Conservation (phyloP, 106 monocot species). For the Agapanthus africanus region DNA sequence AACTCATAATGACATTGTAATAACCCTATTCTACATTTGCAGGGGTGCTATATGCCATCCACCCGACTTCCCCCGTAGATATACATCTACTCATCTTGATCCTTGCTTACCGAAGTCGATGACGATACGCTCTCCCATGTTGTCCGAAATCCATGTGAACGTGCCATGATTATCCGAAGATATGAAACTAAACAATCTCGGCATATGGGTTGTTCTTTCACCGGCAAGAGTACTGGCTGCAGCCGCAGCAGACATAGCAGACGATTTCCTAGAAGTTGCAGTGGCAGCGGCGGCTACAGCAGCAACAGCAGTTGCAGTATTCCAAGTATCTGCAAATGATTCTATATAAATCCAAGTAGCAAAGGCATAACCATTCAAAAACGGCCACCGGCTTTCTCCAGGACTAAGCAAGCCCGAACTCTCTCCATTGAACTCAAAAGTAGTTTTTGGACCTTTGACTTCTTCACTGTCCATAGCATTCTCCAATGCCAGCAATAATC, state of each 20-base stretch:
- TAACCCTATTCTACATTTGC: too few species aligned
- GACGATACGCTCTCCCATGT: too few species aligned
- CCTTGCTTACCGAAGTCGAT: too few species aligned
- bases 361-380: slow-evolving; percentile 84
- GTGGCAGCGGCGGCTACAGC: slow-evolving; percentile 52
- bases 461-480: slow-evolving; percentile 70
- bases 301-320: slow-evolving; percentile 84
- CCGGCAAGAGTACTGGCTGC: slow-evolving; percentile 91
- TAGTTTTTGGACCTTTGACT: slow-evolving; percentile 47
- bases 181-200: slow-evolving; percentile 88
- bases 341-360: slow-evolving; percentile 98
- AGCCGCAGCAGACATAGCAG: slow-evolving; percentile 89
- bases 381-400: slow-evolving; percentile 90
- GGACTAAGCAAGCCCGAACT: slow-evolving; percentile 92
- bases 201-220: slow-evolving; percentile 94
- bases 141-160: too few species aligned
- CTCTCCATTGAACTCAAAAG: slow-evolving; percentile 96
- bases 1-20: too few species aligned
- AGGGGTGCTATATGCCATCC: too few species aligned
- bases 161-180: slow-evolving; percentile 87
- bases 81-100: too few species aligned
- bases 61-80: too few species aligned
- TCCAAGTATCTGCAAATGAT: slow-evolving; percentile 82
- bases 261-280: slow-evolving; percentile 68
- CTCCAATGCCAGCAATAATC: slow-evolving; percentile 64